A percentile compares a stretch with the other conserved stretches of the same genome.
Evolutionary conservation across 2,329 filamentous ascomycete genomes (phyloP).

Genomic region (Nemania serpens): DNA sequence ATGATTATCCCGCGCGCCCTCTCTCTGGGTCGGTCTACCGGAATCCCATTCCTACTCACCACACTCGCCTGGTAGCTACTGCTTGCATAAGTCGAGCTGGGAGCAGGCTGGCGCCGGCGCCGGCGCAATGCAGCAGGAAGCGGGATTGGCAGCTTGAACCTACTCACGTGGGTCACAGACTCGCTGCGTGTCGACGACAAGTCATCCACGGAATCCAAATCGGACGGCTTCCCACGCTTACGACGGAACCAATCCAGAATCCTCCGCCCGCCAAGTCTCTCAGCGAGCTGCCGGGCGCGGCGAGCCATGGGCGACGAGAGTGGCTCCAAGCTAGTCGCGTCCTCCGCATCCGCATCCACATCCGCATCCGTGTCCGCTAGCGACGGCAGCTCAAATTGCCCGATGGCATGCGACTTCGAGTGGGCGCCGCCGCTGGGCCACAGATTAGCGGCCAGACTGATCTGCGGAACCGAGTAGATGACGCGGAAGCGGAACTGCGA

Average conservation of each 20-base stretch:
- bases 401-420: slow-evolving; percentile 14
- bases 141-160: slow-evolving; percentile 1
- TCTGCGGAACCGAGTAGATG: slow-evolving; percentile 17
- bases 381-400: slow-evolving; percentile 1
- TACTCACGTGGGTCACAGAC: background rate
- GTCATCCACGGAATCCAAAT: background rate
- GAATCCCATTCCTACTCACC: background rate
- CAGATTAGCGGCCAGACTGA: slow-evolving; percentile 2
- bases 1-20: too few relatives aligned
- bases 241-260: slow-evolving; percentile 1
- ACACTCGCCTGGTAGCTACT: slow-evolving; percentile 5
- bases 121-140: slow-evolving; percentile 2
- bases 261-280: background rate
- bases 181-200: background rate
- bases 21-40: background rate
- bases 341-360: background rate
- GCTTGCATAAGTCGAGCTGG: background rate
- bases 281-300: background rate
- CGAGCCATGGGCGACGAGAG: background rate
- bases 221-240: background rate
- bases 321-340: background rate
- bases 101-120: background rate
- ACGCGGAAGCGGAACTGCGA: slow-evolving; percentile 18
- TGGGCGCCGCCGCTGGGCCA: slow-evolving; percentile 13
- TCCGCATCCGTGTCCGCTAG: background rate